Evolutionary conservation across 371 early-diverging fungal species (phyloP).

Genomic region (Mortierella sp.): DNA sequence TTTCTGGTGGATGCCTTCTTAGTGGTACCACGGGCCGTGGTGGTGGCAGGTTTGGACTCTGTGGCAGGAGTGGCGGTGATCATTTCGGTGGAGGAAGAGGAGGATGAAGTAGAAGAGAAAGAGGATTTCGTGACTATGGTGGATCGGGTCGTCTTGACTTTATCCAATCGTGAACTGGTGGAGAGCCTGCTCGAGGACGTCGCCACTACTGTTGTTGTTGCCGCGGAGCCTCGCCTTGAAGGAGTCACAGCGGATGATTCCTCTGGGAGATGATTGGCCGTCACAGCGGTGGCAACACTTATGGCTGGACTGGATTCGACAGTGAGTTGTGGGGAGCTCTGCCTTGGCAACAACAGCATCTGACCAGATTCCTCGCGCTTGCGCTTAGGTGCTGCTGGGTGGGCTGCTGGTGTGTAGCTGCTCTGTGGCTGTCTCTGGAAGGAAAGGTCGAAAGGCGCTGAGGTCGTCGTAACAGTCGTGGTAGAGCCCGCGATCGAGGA

Average conservation of each 20-base stretch:
- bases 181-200: slow-evolving; percentile 22
- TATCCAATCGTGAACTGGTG: slow-evolving; percentile 36
- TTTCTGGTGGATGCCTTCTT: slow-evolving; percentile 6
- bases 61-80: slow-evolving; percentile 4
- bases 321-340: slow-evolving; percentile 12
- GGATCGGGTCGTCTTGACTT: slow-evolving; percentile 38
- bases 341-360: slow-evolving; percentile 7
- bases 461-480: slow-evolving; percentile 1
- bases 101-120: slow-evolving; percentile 2
- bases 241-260: slow-evolving; percentile 7
- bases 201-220: slow-evolving; percentile 11
- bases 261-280: slow-evolving; percentile 5
- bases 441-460: slow-evolving; percentile 7
- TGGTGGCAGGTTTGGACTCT: neutral
- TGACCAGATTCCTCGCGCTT: slow-evolving; percentile 37
- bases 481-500: slow-evolving; percentile 10
- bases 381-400: slow-evolving; percentile 49
- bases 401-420: slow-evolving; percentile 30
- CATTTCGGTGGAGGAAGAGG: slow-evolving; percentile 15
- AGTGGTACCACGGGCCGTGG: slow-evolving; percentile 6
- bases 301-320: slow-evolving; percentile 5
- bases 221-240: slow-evolving; percentile 11
- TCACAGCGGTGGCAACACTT: neutral
- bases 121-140: slow-evolving; percentile 34
- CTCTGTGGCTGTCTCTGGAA: slow-evolving; percentile 8